A percentile compares a stretch with the other conserved stretches of the same genome.
These are phyloP conservation scores for Mucor indicus DNA, from an alignment of 371 early-diverging fungal genomes.

Conservation along the genomic window DNA sequence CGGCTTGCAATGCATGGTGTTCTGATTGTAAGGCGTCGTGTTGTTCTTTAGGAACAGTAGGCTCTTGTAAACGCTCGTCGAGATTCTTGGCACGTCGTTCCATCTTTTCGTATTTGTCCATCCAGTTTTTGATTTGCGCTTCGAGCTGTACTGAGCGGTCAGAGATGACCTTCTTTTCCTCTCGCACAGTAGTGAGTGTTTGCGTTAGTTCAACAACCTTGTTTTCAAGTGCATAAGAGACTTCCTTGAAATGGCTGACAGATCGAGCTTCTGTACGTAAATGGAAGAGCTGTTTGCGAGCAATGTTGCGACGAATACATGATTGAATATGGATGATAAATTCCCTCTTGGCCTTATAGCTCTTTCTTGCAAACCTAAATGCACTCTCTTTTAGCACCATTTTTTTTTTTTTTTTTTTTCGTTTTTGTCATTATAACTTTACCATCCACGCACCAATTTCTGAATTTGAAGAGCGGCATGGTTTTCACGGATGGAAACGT, in stretches of 20 bases:
- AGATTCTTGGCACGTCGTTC: conserved; percentile 49
- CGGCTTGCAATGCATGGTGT: conserved; percentile 34
- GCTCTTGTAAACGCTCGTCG: conserved; percentile 52
- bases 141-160: conserved; percentile 65
- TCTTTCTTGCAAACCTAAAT: conserved; percentile 56
- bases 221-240: conserved; percentile 93
- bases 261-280: conserved; percentile 87
- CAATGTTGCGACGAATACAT: conserved; percentile 74
- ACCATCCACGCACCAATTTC: conserved; percentile 60
- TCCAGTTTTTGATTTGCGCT: conserved; percentile 66
- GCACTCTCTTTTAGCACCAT: too few relatives aligned
- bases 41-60: conserved; percentile 62
- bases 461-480: conserved; percentile 79
- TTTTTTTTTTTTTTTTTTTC: too few relatives aligned
- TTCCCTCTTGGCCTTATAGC: conserved; percentile 47
- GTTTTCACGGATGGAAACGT: conserved; percentile 46
- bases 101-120: conserved; percentile 66
- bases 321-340: conserved; percentile 81
- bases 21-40: conserved; percentile 57
- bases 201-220: conserved; percentile 94
- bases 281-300: conserved; percentile 58
- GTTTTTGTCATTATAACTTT: too few relatives aligned
- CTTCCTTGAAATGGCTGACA: conserved; percentile 89
- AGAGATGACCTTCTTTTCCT: conserved; percentile 62
- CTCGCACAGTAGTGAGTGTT: conserved; percentile 64